These are phyloP conservation scores for Neurospora discreta DNA, from an alignment of 495 filamentous ascomycete species.

Conservation along the genomic window DNA sequence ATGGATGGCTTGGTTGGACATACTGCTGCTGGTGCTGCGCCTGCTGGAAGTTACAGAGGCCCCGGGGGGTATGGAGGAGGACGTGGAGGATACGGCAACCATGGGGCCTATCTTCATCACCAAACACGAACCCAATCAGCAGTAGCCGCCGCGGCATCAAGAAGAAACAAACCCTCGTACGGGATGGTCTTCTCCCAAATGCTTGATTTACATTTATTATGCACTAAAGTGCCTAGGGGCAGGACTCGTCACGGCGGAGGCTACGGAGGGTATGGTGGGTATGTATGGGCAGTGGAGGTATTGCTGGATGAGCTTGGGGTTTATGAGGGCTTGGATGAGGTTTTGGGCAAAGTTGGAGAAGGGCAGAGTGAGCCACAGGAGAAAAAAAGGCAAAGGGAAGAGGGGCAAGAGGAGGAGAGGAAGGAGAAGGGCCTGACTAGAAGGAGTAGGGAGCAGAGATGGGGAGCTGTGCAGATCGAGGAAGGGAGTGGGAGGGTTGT, in stretches of 20 bases:
- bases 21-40: background rate
- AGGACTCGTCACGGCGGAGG: background rate
- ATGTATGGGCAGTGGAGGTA: constrained; percentile 32
- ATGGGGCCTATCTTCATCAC: background rate
- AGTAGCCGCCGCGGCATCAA: background rate
- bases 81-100: background rate
- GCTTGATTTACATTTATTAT: constrained; percentile 33
- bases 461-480: constrained; percentile 29
- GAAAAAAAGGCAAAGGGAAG: constrained; percentile 2
- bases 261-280: constrained; percentile 4
- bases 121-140: background rate
- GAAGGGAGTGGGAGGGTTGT: constrained; percentile 16
- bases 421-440: constrained; percentile 2
- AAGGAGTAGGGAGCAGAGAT: constrained; percentile 30
- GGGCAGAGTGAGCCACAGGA: constrained; percentile 1
- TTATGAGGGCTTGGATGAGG: constrained; percentile 1
- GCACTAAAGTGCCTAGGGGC: constrained; percentile 24
- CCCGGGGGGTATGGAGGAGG: background rate
- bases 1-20: background rate
- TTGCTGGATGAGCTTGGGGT: constrained; percentile 31
- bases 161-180: constrained; percentile 28
- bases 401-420: background rate
- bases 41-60: background rate
- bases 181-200: constrained; percentile 32
- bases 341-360: background rate